Evolutionary conservation across 2,329 filamentous ascomycete species (phyloP).

Genomic region (Trichophyton verrucosum): DNA sequence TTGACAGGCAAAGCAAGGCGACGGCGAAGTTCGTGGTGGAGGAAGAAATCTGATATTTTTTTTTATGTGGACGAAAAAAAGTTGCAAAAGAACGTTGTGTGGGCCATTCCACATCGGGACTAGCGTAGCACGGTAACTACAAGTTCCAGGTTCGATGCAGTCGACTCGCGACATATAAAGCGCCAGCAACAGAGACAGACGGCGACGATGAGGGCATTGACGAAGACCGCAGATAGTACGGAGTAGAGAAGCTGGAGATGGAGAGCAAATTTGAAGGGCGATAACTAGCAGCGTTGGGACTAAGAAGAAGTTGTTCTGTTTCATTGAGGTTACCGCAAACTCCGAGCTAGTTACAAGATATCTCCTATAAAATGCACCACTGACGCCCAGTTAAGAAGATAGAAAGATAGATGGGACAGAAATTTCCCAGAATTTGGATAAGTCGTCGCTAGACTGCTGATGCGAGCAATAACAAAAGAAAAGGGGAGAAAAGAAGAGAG

Average conservation of each 20-base stretch:
- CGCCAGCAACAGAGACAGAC: too few relatives aligned
- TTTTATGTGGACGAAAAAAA: slow-evolving; percentile 5
- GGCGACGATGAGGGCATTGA: too few relatives aligned
- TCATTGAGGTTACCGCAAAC: neutral
- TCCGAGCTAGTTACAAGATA: neutral
- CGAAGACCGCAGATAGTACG: too few relatives aligned
- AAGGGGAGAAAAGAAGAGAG: too few relatives aligned
- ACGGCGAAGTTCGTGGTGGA: neutral
- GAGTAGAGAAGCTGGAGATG: neutral
- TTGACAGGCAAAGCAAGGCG: neutral
- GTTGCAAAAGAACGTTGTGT: neutral
- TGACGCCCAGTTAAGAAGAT: neutral
- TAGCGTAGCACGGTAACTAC: neutral
- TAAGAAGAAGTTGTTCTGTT: neutral
- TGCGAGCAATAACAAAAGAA: neutral
- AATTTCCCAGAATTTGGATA: neutral
- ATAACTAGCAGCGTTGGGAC: too few relatives aligned
- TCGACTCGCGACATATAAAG: too few relatives aligned
- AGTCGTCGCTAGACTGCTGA: neutral
- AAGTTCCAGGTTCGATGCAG: too few relatives aligned
- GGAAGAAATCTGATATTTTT: slow-evolving; percentile 2
- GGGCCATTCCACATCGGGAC: slow-evolving; percentile 2
- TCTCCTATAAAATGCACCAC: neutral
- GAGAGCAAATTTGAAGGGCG: neutral
- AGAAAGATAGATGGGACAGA: neutral